Base-by-base conservation (phyloP, 2,329 filamentous ascomycete genomes). In the Teratosphaeria zuluensis region DNA sequence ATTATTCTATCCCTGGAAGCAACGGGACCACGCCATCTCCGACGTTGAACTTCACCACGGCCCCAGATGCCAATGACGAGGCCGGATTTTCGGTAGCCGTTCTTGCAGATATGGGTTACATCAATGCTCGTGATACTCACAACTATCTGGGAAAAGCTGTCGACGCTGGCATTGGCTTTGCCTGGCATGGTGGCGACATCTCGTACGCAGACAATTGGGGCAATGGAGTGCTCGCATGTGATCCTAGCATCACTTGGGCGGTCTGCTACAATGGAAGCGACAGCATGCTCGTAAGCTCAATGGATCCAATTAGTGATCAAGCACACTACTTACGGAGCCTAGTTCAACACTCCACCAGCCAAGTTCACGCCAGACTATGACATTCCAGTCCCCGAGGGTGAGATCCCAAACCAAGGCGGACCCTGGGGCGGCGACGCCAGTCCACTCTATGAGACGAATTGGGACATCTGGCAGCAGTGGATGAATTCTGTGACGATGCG, bases 151-250 rank as follows among this genome's bases (percentile, higher is more conserved):
- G 64, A 38, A 64, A 74, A 48, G 75, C 71, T 4, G 72, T 73
- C 52, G 65, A 74, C 16, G 33, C 8, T 14, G 33, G 33, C 33
- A 35, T 35, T 35, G 33, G 9, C 33, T 35, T 35, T 14, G 33
- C 33, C 14, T 35, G 33, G 33, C 33, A 35, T 6, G 0, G 16
- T 35, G 80, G 80, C 4, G 82, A 85, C 64, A 74, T 84, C 14
- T 81, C 71, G 0, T 85, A 85, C 62, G 82, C 82, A 1, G 83
- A 85, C 59, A 78, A 83, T 68, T 85, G 82, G 82, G 68, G 78
- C 6, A 77, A 73, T 28, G 61, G 73, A 0, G 72, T 76, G 53
- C 83, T 82, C 35, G 56, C 62, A 54, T 54, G 58, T 9, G 33
- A 35, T 14, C 33, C 33, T 9, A 35, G 33, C 33, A 35, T 35